Evolutionary conservation across 2,329 filamentous ascomycete species (phyloP).

Genomic region (Rhinocladiella similis): DNA sequence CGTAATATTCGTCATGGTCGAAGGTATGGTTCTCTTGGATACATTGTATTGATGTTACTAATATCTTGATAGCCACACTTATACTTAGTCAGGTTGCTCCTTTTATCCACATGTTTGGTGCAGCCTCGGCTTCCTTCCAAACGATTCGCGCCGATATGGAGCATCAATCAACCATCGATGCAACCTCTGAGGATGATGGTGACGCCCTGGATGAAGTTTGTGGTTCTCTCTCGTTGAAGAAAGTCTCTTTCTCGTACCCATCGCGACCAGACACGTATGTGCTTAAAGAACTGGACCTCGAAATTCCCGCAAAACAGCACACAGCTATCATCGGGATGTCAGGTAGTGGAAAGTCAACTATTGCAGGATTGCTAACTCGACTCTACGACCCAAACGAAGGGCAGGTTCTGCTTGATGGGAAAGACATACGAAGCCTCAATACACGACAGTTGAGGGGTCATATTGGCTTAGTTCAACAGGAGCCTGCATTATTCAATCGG

Average conservation of each 20-base stretch:
- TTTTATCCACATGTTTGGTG: conserved; percentile 52
- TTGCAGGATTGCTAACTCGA: conserved; percentile 86
- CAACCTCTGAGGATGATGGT: conserved; percentile 54
- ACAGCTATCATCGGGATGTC: conserved; percentile 93
- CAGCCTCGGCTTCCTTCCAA: conserved; percentile 33
- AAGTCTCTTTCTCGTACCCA: conserved; percentile 91
- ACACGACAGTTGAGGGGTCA: conserved; percentile 88
- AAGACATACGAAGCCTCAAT: conserved; percentile 78
- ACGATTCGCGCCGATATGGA: not conserved
- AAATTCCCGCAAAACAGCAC: conserved; percentile 85
- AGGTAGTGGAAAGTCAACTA: conserved; percentile 91
- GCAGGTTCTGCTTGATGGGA: conserved; percentile 74
- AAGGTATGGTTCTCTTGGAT: conserved; percentile 37
- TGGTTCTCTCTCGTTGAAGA: conserved; percentile 75
- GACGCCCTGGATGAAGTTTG: conserved; percentile 69
- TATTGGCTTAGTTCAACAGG: conserved; percentile 88
- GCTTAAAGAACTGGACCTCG: conserved; percentile 77
- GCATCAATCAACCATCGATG: not conserved
- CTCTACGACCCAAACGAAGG: conserved; percentile 90
- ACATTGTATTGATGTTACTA: not conserved
- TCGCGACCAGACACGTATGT: conserved; percentile 86
- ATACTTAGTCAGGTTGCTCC: conserved; percentile 28
- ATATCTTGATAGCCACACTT: not conserved
- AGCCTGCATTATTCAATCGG: conserved; percentile 62
- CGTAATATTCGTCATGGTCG: conserved; percentile 57